Conservation (phyloP, 306 rosid genomes). For the Vachellia collinsii region DNA sequence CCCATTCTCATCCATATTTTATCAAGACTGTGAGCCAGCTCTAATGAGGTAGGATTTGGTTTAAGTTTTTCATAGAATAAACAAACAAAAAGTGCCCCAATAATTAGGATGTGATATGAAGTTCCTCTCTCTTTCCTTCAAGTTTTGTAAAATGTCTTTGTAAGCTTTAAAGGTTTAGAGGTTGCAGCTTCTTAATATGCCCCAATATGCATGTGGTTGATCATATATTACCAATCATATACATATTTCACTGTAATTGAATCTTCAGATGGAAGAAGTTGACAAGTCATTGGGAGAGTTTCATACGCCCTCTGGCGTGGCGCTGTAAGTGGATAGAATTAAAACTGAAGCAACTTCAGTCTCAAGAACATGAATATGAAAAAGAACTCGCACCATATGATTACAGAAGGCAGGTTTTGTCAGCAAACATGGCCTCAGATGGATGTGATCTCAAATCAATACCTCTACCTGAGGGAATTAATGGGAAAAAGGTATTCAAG, state of each 20-base stretch:
- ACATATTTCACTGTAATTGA: conserved; percentile 34
- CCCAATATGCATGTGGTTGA: not conserved
- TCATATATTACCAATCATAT: not conserved
- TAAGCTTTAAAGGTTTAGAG: no score
- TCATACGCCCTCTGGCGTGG: conserved; percentile 65
- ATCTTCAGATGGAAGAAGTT: conserved; percentile 61
- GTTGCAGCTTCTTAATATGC: no score
- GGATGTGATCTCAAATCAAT: conserved; percentile 52
- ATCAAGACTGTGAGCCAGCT: conserved; percentile 32
- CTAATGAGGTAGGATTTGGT: conserved; percentile 55
- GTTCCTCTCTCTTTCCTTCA: no score
- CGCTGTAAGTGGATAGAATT: conserved; percentile 87
- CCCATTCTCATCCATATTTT: conserved; percentile 41
- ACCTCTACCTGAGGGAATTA: conserved; percentile 52
- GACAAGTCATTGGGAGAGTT: conserved; percentile 74
- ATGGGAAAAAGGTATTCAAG: conserved; percentile 55
- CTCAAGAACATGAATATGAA: conserved; percentile 60
- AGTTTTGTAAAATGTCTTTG: no score
- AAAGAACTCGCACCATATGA: conserved; percentile 55
- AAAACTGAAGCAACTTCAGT: conserved; percentile 60
- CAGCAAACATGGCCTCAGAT: conserved; percentile 44
- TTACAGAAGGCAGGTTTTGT: conserved; percentile 45
- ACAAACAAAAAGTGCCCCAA: no score
- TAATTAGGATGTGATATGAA: no score
- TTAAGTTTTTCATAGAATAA: not conserved